Base-by-base conservation (phyloP, 2,329 filamentous ascomycete species). In the Trichophyton benhamiae region DNA sequence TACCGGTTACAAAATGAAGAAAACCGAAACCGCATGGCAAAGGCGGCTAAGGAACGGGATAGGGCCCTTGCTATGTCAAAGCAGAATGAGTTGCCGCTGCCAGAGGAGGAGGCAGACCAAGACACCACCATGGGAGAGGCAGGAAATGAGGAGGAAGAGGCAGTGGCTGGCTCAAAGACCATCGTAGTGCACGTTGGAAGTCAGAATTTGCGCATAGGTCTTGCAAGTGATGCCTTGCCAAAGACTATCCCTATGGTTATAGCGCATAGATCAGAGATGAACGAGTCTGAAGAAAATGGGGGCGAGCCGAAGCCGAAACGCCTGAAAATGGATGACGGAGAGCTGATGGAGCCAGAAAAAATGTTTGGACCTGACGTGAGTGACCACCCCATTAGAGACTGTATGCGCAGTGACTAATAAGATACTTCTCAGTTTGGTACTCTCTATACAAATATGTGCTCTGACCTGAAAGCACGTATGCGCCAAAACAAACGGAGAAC, bases 131-230 rank as follows among this genome's bases (percentile, higher is more conserved):
- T 87, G 71, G 80, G 80, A 60, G 78, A 78, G 49, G 76, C 74
- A 20, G 80, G 82, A 25, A 79, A 80, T 61, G 79, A 81, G 52
- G 78, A 81, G 7, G 77, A 79, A 11, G 77, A 79, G 13, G 83
- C 84, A 49, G 78, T 85, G 58, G 86, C 89, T 66, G 87, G 91
- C 4, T 92, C 91, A 8, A 95, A 92, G 73, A 87, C 95, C 63
- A 92, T 99, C 70, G 88, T 97, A 63, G 89, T 99, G 68, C 94
- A 99, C 71, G 86, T 92, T 1, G 94, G 94, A 33, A 97, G 92
- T 71, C 92, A 97, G 74, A 97, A 97, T 66, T 77, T 99, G 65
- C 85, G 94, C 57, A 91, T 99, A 68, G 94, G 94, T 0, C 85
- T 97, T 63, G 91, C 92, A n/a, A 96, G 89, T 69, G 94, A 99